A percentile compares a stretch with the other conserved stretches of the same genome.
These are phyloP conservation scores for Venturiaceae sp. DNA, from an alignment of 2,329 filamentous ascomycete genomes.

Conservation along the genomic window DNA sequence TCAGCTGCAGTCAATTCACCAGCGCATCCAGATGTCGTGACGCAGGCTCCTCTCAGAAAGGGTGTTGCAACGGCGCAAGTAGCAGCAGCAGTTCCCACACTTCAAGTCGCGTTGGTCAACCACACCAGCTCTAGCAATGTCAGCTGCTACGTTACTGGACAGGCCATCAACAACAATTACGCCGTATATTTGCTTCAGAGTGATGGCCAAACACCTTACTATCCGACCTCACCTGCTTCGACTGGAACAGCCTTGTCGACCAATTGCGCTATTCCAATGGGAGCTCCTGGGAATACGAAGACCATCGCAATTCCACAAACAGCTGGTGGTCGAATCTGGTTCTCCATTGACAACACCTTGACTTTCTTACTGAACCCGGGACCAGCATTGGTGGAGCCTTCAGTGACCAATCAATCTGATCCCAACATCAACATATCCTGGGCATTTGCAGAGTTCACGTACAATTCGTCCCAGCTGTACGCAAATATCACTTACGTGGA, in stretches of 20 bases:
- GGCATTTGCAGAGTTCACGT: slow-evolving; percentile 38
- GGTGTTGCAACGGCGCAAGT: neutral
- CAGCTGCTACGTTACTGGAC: slow-evolving; percentile 64
- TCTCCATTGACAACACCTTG: slow-evolving; percentile 50
- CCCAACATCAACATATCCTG: slow-evolving; percentile 35
- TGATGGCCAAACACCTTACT: slow-evolving; percentile 58
- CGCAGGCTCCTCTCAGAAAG: neutral
- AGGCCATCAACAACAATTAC: slow-evolving; percentile 49
- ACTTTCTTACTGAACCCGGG: slow-evolving; percentile 63
- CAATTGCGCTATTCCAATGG: slow-evolving; percentile 55
- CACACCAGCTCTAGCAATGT: slow-evolving; percentile 50
- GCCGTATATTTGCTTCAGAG: slow-evolving; percentile 52
- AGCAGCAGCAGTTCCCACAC: slow-evolving; percentile 27
- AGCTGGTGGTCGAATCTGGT: slow-evolving; percentile 64
- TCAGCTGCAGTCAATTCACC: neutral
- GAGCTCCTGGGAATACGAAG: slow-evolving; percentile 48
- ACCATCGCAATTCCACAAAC: slow-evolving; percentile 59
- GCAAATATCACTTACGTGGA: slow-evolving; percentile 62
- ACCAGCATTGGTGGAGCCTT: slow-evolving; percentile 65
- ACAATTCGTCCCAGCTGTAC: slow-evolving; percentile 36
- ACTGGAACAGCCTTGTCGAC: slow-evolving; percentile 41
- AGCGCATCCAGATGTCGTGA: neutral
- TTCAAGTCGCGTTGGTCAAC: slow-evolving; percentile 57
- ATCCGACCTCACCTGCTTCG: slow-evolving; percentile 47
- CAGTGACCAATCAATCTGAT: slow-evolving; percentile 52